A percentile compares a stretch with the other conserved stretches of the same genome.
phyloP scores from a whole-genome alignment of 176 grass and related monocot species.

The Eragrostis nindensis region DNA sequence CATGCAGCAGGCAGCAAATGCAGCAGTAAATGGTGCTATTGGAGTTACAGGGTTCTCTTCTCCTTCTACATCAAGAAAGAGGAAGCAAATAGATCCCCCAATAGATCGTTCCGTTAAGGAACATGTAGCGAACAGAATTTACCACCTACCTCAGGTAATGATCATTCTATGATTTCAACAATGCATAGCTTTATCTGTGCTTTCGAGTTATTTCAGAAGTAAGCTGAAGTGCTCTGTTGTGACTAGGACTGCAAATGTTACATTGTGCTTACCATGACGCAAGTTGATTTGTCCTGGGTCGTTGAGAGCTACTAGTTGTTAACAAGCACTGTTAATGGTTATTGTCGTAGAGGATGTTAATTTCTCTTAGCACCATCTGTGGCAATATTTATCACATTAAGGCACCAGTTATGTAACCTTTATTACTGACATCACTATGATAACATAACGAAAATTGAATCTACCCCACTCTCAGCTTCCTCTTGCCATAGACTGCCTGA shows the following conservation, averaged over 20 bases:
- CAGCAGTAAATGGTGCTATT: conserved; percentile 83
- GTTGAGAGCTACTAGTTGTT: conserved; percentile 31
- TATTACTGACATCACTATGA: neutral
- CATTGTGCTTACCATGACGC: conserved; percentile 6
- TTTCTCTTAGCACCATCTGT: conserved; percentile 2
- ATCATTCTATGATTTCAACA: conserved; percentile 25
- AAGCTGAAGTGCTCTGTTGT: conserved; percentile 18
- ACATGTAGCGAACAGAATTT: conserved; percentile 52
- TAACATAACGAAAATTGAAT: neutral
- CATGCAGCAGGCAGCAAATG: conserved; percentile 88
- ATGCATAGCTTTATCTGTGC: conserved; percentile 12
- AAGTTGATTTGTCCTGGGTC: neutral
- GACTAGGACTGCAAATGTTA: conserved; percentile 16
- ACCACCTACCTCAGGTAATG: conserved; percentile 67
- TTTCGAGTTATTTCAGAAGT: conserved; percentile 35
- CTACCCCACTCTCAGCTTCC: neutral
- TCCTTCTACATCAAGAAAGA: conserved; percentile 76
- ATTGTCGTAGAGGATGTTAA: neutral
- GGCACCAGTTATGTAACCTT: neutral
- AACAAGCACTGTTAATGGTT: neutral
- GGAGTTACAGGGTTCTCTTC: conserved; percentile 66
- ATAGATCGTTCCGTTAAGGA: conserved; percentile 59
- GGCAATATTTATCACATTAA: neutral
- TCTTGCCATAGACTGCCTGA: neutral
- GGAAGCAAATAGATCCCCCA: conserved; percentile 69